phyloP scores from a whole-genome alignment of 441 rosid species.

The Populus hybrid region DNA sequence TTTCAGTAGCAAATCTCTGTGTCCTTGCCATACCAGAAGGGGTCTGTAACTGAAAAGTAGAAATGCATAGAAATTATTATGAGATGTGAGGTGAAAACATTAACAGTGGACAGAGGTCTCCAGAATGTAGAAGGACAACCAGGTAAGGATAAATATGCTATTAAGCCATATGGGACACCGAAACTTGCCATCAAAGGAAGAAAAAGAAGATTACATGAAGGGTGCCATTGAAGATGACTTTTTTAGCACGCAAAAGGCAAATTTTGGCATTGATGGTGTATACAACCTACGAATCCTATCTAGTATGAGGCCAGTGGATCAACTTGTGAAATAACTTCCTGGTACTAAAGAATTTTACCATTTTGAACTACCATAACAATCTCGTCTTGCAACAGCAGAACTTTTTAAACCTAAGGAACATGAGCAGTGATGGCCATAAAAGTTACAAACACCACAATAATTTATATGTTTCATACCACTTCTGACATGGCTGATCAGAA shows the following conservation, averaged over 20 bases:
- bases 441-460: not conserved
- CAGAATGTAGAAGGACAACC: not conserved
- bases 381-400: not conserved
- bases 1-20: constrained; percentile 88
- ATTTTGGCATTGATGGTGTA: not conserved
- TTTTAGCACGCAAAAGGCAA: not conserved
- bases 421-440: not conserved
- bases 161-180: not conserved
- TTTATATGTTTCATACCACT: not conserved
- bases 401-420: not conserved
- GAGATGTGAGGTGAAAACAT: not conserved
- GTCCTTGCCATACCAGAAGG: constrained; percentile 90
- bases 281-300: not conserved
- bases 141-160: not conserved
- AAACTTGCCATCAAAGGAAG: not conserved
- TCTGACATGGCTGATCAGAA: not conserved
- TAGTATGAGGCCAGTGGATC: not conserved
- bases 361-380: not conserved
- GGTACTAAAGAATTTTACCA: not conserved
- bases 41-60: constrained; percentile 58
- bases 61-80: constrained; percentile 1
- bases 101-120: not conserved
- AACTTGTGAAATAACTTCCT: not conserved
- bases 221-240: not conserved
- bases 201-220: not conserved